These are phyloP conservation scores for Oryza longistaminata DNA, from an alignment of 176 grass and related monocot species.

Conservation along the genomic window DNA sequence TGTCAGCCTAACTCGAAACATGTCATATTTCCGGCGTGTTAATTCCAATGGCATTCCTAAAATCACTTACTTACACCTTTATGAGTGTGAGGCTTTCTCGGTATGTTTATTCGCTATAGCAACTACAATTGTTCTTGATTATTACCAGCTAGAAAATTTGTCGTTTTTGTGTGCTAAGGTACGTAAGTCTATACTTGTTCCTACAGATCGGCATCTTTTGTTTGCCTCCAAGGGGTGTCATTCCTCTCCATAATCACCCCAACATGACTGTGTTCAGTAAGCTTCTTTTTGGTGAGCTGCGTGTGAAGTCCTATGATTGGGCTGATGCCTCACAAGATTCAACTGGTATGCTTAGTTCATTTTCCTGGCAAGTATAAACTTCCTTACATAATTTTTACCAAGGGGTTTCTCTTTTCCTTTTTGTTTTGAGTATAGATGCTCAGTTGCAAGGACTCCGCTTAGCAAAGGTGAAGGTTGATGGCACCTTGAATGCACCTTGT, in stretches of 20 bases:
- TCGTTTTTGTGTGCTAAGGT: not conserved
- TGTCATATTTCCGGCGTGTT: conserved; percentile 47
- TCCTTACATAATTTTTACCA: not conserved
- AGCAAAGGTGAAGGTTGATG: conserved; percentile 62
- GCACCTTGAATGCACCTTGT: conserved; percentile 54
- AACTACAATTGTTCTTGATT: not conserved
- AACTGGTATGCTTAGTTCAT: conserved; percentile 7
- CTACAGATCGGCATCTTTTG: conserved; percentile 70
- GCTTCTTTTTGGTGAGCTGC: conserved; percentile 66
- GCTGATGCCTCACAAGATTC: conserved; percentile 28
- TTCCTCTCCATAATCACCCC: conserved; percentile 81
- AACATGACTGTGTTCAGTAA: conserved; percentile 82
- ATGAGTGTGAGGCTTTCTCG: conserved; percentile 53
- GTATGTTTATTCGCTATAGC: conserved; percentile 39
- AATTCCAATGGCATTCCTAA: conserved; percentile 20
- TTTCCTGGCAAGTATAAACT: not conserved
- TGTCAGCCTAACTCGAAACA: conserved; percentile 51
- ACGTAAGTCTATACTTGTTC: conserved; percentile 12
- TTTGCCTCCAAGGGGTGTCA: conserved; percentile 56
- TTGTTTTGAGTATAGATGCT: conserved; percentile 21
- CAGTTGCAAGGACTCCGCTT: conserved; percentile 43
- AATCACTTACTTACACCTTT: conserved; percentile 65
- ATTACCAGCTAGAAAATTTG: not conserved
- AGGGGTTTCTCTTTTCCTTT: conserved; percentile 4
- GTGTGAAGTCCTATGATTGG: conserved; percentile 79